Base-by-base conservation (phyloP, 108 stramenopile species). In the Nitzschia sp. region DNA sequence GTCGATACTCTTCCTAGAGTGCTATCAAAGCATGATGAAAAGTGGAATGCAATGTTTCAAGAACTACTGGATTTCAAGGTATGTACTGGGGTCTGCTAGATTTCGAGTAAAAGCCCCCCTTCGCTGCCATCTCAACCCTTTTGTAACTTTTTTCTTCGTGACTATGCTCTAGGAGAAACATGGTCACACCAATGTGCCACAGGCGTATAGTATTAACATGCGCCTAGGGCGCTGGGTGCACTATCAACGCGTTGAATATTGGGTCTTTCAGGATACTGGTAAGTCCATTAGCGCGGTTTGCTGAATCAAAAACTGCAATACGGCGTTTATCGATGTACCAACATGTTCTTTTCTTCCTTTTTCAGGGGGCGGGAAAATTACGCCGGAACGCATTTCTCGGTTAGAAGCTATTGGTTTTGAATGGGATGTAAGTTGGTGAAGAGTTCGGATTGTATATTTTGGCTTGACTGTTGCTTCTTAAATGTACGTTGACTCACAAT, bases 141-240 rank as follows among this genome's bases (percentile, higher is more conserved):
- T 34, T 34, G 15, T 34, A 24, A 21, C 26, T 21, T 51, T 51
- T 51, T 51, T 4, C 13, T 51, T 51, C 21, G 21, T 51, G 18
- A 21, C 13, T 1, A 31, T n/a, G n/a, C n/a, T n/a, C n/a, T 35
- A 75, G 68, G 46, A 69, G 27, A 21, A 54, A 55, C 53, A 76
- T 47, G 45, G 45, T 30, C 26, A 71, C 42, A 77, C 76, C 13
- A 51, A 74, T 38, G 80, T 82, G 3, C 76, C 80, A 9, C 80
- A 77, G 66, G 69, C 65, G 25, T 82, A 77, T 46, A 26, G 46
- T 27, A 29, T 68, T 5, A 66, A 82, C 54, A n/a, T 60, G 15
- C 56, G 73, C 5, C 60, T 82, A 6, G 80, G 80, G 13, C 71
- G 80, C 13, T 82, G 80, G 80, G 80, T 82, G 2, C 76, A 82